Base-by-base conservation (phyloP, 2,329 filamentous ascomycete genomes). In the Aspergillus tamarii region DNA sequence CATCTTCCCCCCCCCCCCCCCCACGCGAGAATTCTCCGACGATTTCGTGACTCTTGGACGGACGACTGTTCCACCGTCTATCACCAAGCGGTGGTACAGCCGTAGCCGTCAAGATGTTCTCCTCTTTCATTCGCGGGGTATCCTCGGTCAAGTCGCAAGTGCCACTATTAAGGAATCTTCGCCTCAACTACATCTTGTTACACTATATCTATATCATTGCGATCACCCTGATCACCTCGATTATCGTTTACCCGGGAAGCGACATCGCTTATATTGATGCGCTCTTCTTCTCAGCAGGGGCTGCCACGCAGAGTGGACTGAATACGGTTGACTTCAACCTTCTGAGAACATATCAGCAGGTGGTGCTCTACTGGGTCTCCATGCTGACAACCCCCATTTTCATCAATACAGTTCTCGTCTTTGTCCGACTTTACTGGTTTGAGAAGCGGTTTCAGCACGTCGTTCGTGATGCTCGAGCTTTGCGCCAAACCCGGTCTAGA, bases 341-440 rank as follows among this genome's bases (percentile, higher is more conserved):
- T 12, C 81, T 93, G 39, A 88, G 86, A 66, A 90, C 88, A 5
- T 91, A 90, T 66, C 90, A 92, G 74, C 91, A 95, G 79, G 77
- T 92, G 48, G 84, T 91, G 57, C 80, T 96, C 30, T 93, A 90
- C 71, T 72, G 93, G 8, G 83, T 92, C 46, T 83, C 90, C 4
- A 89, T 93, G 83, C 71, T 92, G 14, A 88, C 90, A 30, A 96
- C 93, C 57, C 93, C 93, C 0, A 95, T 97, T 65, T 89, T 91
- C 54, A 89, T 97, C 71, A 89, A 96, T 73, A 88, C 91, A 2
- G 91, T 88, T 52, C 93, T 99, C 52, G 95, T 99, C 9, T 94
- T 97, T 70, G 85, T 98, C 16, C 91, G 95, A 30, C 83, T 99
- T 1, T 97, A 97, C 79, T 99, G 94, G 94, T 99, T 99, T 75